Conservation (phyloP, 805 yeast species). For the Clavispora phyllophila region DNA sequence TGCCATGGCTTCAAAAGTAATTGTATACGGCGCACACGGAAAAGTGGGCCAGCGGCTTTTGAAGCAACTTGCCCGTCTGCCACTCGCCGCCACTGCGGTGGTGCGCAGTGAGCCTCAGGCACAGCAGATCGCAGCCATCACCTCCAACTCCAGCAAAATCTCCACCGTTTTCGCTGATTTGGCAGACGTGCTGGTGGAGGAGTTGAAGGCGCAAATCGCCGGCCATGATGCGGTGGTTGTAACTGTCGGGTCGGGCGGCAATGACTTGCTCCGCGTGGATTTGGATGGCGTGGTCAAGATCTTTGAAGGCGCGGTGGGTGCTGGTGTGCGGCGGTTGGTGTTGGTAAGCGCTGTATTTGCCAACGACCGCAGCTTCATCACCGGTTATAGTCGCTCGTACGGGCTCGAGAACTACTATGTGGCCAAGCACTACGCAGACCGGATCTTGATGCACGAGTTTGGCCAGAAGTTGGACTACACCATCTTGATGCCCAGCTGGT, state of each 20-base stretch:
- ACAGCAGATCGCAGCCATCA: slow-evolving; percentile 30
- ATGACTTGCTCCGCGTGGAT: slow-evolving; percentile 49
- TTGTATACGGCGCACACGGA: slow-evolving; percentile 58
- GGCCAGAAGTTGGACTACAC: slow-evolving; percentile 46
- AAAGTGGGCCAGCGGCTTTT: slow-evolving; percentile 49
- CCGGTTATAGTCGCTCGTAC: slow-evolving; percentile 32
- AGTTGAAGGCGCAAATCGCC: slow-evolving; percentile 32
- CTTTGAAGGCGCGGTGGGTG: slow-evolving; percentile 48
- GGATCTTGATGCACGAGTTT: slow-evolving; percentile 32
- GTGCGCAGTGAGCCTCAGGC: slow-evolving; percentile 46
- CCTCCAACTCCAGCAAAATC: slow-evolving; percentile 23
- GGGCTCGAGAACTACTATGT: slow-evolving; percentile 45
- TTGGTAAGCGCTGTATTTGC: slow-evolving; percentile 55
- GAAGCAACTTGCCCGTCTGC: slow-evolving; percentile 12
- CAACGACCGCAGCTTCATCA: slow-evolving; percentile 42
- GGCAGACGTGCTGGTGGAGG: slow-evolving; percentile 27
- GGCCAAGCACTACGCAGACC: slow-evolving; percentile 60
- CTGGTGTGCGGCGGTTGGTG: slow-evolving; percentile 41
- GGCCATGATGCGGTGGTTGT: slow-evolving; percentile 56
- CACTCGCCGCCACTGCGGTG: slow-evolving; percentile 34
- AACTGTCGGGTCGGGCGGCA: slow-evolving; percentile 61
- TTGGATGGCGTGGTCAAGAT: slow-evolving; percentile 57
- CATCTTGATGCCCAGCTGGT: slow-evolving; percentile 49
- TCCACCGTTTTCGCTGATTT: slow-evolving; percentile 35
- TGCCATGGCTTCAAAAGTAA: slow-evolving; percentile 6